Evolutionary conservation across 2,329 filamentous ascomycete species (phyloP).

Genomic region (Aspergillus intermedius): DNA sequence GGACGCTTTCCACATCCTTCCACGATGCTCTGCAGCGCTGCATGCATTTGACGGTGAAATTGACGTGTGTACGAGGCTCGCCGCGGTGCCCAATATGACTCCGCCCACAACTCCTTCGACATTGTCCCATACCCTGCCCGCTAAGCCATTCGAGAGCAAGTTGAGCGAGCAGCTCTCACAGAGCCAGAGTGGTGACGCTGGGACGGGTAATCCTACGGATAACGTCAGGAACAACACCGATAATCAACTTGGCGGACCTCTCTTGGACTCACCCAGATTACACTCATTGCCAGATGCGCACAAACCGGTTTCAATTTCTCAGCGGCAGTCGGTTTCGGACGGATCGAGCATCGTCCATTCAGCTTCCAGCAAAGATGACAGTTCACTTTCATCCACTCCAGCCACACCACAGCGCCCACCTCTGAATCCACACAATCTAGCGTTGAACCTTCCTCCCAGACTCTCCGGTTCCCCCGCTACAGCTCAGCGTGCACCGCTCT

Average conservation of each 20-base stretch:
- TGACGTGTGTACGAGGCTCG: slow-evolving; percentile 4
- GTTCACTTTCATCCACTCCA: slow-evolving; percentile 49
- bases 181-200: slow-evolving; percentile 11
- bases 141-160: slow-evolving; percentile 27
- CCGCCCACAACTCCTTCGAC: slow-evolving; percentile 14
- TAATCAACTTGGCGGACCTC: slow-evolving; percentile 10
- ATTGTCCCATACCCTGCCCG: slow-evolving; percentile 15
- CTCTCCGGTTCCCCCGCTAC: slow-evolving; percentile 43
- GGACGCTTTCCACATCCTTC: not conserved
- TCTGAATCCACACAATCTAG: slow-evolving; percentile 58
- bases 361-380: slow-evolving; percentile 61
- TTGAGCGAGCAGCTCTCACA: slow-evolving; percentile 32
- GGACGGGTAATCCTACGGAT: slow-evolving; percentile 6
- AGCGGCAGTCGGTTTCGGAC: slow-evolving; percentile 49
- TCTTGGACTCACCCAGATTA: slow-evolving; percentile 43
- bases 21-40: not conserved
- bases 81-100: slow-evolving; percentile 13
- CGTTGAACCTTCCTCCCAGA: slow-evolving; percentile 61
- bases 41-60: not conserved
- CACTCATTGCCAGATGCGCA: slow-evolving; percentile 63
- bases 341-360: slow-evolving; percentile 29
- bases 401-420: slow-evolving; percentile 66
- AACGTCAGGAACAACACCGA: slow-evolving; percentile 11
- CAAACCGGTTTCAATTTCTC: slow-evolving; percentile 50
- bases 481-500: slow-evolving; percentile 61